Percentiles rank a stretch among this genome's conserved stretches.
These are phyloP conservation scores for Ogataea pignaliae DNA, from an alignment of 805 yeast genomes.

Conservation along the genomic window DNA sequence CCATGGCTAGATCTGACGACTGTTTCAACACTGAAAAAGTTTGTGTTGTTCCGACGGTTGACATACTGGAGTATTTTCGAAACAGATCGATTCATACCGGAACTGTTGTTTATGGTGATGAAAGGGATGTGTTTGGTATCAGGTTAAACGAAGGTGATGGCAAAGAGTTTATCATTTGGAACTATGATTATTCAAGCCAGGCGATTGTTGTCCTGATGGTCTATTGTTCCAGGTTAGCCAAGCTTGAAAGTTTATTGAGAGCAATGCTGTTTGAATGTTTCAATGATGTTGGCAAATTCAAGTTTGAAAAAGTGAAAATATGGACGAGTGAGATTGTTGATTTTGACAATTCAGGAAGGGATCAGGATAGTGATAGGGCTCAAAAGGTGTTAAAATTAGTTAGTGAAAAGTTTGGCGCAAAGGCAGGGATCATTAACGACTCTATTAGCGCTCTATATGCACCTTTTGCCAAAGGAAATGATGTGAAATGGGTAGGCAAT, in stretches of 20 bases:
- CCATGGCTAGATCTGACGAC: background rate
- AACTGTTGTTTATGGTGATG: background rate
- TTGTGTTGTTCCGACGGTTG: constrained; percentile 34
- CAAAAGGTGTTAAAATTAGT: constrained; percentile 8
- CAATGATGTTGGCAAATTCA: background rate
- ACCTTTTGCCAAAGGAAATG: constrained; percentile 8
- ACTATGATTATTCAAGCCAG: constrained; percentile 28
- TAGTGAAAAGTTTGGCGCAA: constrained; percentile 11
- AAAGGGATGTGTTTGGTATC: constrained; percentile 5
- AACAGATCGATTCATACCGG: constrained; percentile 28
- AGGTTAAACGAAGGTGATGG: constrained; percentile 4
- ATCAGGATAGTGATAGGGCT: constrained; percentile 3
- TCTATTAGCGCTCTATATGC: constrained; percentile 18
- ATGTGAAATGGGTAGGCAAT: constrained; percentile 22
- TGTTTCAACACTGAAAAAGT: constrained; percentile 13
- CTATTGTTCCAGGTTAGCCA: constrained; percentile 9
- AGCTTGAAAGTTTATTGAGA: constrained; percentile 11
- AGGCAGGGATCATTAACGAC: constrained; percentile 11
- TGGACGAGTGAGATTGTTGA: constrained; percentile 26
- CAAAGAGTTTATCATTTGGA: constrained; percentile 39
- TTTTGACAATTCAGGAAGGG: constrained; percentile 1
- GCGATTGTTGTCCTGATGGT: constrained; percentile 16
- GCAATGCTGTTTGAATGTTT: constrained; percentile 9
- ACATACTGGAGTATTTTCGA: constrained; percentile 38
- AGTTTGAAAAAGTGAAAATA: constrained; percentile 12